These are phyloP conservation scores for Diplogelasinospora grovesii DNA, from an alignment of 495 filamentous ascomycete species.

Conservation along the genomic window DNA sequence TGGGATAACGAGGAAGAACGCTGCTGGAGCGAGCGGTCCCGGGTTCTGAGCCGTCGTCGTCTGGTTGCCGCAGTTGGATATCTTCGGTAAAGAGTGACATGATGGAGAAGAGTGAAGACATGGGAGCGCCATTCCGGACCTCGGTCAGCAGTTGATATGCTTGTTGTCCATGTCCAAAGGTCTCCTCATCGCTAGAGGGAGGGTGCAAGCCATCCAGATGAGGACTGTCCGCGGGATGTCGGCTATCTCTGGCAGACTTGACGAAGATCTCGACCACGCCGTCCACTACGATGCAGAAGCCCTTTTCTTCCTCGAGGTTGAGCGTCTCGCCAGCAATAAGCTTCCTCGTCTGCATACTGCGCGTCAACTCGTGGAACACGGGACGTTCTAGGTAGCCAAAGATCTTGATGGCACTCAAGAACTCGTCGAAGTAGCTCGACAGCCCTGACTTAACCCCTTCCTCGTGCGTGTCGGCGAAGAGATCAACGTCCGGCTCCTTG, in stretches of 20 bases:
- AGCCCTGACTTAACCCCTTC: conserved; percentile 85
- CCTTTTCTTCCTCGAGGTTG: conserved; percentile 93
- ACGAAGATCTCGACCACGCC: conserved; percentile 97
- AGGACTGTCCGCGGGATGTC: conserved; percentile 16
- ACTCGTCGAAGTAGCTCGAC: conserved; percentile 93
- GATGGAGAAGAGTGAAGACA: conserved; percentile 97
- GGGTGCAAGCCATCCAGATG: conserved; percentile 6
- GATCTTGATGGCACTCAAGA: conserved; percentile 97
- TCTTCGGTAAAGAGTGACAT: conserved; percentile 95
- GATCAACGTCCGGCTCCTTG: conserved; percentile 89
- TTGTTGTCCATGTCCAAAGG: conserved; percentile 53
- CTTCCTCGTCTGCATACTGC: conserved; percentile 96
- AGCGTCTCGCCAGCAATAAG: conserved; percentile 92
- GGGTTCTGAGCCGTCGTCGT: conserved; percentile 46
- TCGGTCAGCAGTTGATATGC: conserved; percentile 88
- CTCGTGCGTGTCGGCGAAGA: conserved; percentile 89
- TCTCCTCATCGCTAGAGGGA: conserved; percentile 60
- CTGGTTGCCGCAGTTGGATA: conserved; percentile 64
- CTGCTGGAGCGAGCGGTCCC: conserved; percentile 8
- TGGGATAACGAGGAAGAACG: conserved; percentile 27
- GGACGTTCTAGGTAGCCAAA: conserved; percentile 95
- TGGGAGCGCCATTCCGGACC: conserved; percentile 95
- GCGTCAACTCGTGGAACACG: conserved; percentile 94
- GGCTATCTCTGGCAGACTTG: conserved; percentile 66
- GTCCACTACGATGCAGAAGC: conserved; percentile 96